Conservation (phyloP, 441 rosid genomes). For the Populus hybrid region DNA sequence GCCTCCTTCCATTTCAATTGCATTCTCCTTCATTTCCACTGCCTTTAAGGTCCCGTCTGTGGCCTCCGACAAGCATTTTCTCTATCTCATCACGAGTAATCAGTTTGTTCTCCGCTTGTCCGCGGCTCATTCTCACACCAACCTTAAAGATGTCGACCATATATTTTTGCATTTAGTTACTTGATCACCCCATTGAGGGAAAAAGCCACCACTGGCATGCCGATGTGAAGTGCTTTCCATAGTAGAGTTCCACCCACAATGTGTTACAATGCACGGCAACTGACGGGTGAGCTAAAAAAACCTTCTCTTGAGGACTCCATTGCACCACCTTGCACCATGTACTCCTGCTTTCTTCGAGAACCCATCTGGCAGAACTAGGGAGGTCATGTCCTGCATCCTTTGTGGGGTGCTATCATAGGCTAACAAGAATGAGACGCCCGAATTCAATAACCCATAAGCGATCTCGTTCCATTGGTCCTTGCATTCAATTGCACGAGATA, state of each 20-base stretch:
- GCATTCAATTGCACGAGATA: slow-evolving; percentile 46
- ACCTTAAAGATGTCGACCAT: too few species aligned
- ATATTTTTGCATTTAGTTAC: too few species aligned
- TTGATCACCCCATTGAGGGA: too few species aligned
- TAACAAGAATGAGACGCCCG: slow-evolving; percentile 63
- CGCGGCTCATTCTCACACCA: too few species aligned
- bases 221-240: too few species aligned
- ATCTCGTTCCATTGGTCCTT: slow-evolving; percentile 69
- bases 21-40: slow-evolving; percentile 49
- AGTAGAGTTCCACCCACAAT: too few species aligned
- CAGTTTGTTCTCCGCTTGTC: too few species aligned
- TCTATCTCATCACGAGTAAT: too few species aligned
- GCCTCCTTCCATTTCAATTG: slow-evolving; percentile 60
- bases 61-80: slow-evolving; percentile 52
- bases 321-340: slow-evolving; percentile 50
- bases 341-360: slow-evolving; percentile 51
- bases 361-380: slow-evolving; percentile 52
- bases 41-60: slow-evolving; percentile 53
- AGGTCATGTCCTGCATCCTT: slow-evolving; percentile 10
- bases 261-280: slow-evolving; percentile 68
- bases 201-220: too few species aligned
- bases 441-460: slow-evolving; percentile 51
- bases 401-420: slow-evolving; percentile 50
- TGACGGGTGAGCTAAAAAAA: slow-evolving; percentile 59
- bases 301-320: slow-evolving; percentile 81